Base-by-base conservation (phyloP, 1,284 basidiomycete genomes). In the Lignosus rhinocerotis region DNA sequence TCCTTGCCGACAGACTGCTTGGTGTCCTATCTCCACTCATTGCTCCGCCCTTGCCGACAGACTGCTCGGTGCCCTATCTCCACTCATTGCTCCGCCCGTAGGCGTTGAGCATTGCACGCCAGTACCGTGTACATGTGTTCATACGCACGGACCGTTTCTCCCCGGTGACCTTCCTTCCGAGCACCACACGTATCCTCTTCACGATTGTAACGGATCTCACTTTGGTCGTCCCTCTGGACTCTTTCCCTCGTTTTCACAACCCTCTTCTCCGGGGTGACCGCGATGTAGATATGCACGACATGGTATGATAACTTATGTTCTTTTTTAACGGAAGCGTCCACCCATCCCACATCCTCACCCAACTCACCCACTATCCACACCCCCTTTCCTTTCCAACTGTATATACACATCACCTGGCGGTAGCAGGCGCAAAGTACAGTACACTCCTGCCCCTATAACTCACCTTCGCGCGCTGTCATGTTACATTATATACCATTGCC, bases 301-400 rank as follows among this genome's bases (percentile, higher is more conserved):
- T 46, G 25, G 48, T 49, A 57, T 38, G 52, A 33, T 62, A 62
- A 62, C 52, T 62, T 62, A 62, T 62, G 50, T 43, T 55, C 61
- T 59, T 53, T 50, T 62, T 62, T 31, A 51, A 30, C 21, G 38
- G 34, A 50, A 9, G 12, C 31, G 30, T 33, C 2, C 46, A n/a
- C 34, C 30, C 9, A 19, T n/a, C n/a, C n/a, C n/a, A n/a, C n/a
- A n/a, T n/a, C 11, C 19, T 5, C 6, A 11, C 14, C 21, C 43
- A 10, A 8, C 19, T 45, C 11, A 14, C 43, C 17, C 6, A 19
- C 17, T 43, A 16, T n/a, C 14, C 39, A 6, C 44, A 3, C 19
- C 12, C 30, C 12, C 31, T 11, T 11, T 16, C 33, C 31, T 14
- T 16, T 21, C 7, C 10, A 3, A 7, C 14, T 1, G 2, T 17